Conservation (phyloP, 2,329 filamentous ascomycete genomes). For the Ceratocystis smalleyi region DNA sequence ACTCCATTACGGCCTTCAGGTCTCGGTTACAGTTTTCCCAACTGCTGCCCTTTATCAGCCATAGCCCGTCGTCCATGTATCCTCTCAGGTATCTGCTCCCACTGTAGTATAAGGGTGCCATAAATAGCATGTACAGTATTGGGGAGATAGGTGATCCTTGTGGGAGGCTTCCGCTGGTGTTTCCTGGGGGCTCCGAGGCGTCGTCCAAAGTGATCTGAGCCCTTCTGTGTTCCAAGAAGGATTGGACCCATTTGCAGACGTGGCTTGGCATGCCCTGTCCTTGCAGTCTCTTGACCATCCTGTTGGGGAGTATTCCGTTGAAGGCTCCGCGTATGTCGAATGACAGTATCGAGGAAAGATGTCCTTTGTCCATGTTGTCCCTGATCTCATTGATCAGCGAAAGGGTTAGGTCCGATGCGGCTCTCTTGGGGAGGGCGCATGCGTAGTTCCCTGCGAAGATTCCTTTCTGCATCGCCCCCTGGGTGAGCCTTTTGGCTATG, state of each 20-base stretch:
- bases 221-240: constrained; percentile 18
- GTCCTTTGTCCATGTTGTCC: not conserved
- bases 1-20: not conserved
- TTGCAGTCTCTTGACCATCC: constrained; percentile 16
- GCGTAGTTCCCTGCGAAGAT: constrained; percentile 19
- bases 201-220: constrained; percentile 8
- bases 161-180: not conserved
- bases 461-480: constrained; percentile 17
- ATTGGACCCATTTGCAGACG: constrained; percentile 16
- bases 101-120: not conserved
- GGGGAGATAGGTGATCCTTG: not conserved
- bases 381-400: constrained; percentile 14
- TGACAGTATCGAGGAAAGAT: not conserved
- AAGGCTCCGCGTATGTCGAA: constrained; percentile 18
- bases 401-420: constrained; percentile 18
- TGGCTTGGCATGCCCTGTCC: constrained; percentile 17
- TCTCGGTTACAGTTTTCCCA: not conserved
- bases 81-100: not conserved
- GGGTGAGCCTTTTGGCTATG: constrained; percentile 19
- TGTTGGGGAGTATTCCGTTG: constrained; percentile 18
- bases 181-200: not conserved
- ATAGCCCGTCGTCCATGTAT: constrained; percentile 1
- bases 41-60: not conserved
- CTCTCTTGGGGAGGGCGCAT: constrained; percentile 20
- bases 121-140: not conserved